Percentiles rank a stretch among this genome's conserved stretches.
Evolutionary conservation across 192 early-diverging fungal genomes (phyloP).

Genomic region (Backusella sp.): DNA sequence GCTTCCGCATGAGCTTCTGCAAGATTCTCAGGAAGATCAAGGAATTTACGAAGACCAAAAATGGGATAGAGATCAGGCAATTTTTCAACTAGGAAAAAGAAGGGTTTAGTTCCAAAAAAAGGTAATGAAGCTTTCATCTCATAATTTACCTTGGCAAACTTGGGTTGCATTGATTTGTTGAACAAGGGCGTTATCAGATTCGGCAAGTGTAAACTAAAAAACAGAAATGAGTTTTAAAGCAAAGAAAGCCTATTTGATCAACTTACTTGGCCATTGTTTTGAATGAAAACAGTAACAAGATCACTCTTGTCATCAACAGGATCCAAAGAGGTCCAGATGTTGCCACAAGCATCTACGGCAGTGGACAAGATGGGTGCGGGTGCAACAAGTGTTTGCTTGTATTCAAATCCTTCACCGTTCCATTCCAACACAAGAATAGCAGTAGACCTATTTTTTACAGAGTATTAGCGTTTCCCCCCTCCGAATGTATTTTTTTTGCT

Average conservation of each 20-base stretch:
- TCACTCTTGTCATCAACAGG: neutral
- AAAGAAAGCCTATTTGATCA: no score
- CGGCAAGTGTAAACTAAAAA: slow-evolving; percentile 13
- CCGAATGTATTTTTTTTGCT: neutral
- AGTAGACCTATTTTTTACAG: neutral
- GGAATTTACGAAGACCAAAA: slow-evolving; percentile 19
- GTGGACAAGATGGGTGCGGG: slow-evolving; percentile 14
- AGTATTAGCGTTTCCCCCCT: neutral
- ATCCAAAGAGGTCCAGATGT: slow-evolving; percentile 21
- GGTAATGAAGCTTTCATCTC: neutral
- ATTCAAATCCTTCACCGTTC: slow-evolving; percentile 5
- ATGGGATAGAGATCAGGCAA: slow-evolving; percentile 57
- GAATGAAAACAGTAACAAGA: slow-evolving; percentile 11
- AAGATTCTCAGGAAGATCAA: slow-evolving; percentile 20
- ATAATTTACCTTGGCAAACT: neutral
- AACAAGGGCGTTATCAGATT: neutral
- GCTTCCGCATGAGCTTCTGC: slow-evolving; percentile 5
- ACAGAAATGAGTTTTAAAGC: no score
- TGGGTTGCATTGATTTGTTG: neutral
- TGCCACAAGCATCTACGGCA: slow-evolving; percentile 13
- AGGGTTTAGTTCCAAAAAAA: neutral
- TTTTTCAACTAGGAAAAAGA: slow-evolving; percentile 29
- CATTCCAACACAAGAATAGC: slow-evolving; percentile 23
- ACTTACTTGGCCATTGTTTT: slow-evolving; percentile 16
- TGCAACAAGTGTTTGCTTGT: slow-evolving; percentile 10